Conservation (phyloP, 1,284 basidiomycete species). For the Meira nashicola region DNA sequence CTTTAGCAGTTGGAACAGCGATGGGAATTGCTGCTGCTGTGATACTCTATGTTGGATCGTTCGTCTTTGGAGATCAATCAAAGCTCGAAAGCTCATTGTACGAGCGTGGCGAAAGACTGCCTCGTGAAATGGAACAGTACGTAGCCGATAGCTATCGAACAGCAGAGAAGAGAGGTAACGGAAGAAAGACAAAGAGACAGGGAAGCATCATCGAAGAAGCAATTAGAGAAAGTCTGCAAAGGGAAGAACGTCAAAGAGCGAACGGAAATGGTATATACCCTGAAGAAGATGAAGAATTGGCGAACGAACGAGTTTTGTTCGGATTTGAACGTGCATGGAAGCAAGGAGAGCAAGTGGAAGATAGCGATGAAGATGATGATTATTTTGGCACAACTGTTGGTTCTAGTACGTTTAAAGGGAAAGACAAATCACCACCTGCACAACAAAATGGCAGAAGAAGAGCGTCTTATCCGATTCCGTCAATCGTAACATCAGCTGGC, state of each 20-base stretch:
- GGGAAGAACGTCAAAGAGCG: neutral
- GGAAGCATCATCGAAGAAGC: slow-evolving; percentile 8
- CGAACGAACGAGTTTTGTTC: neutral
- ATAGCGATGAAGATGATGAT: slow-evolving; percentile 9
- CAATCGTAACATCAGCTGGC: too few relatives aligned
- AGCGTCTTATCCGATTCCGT: too few relatives aligned
- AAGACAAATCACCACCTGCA: too few relatives aligned
- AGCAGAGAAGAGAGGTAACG: neutral
- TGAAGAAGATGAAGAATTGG: neutral
- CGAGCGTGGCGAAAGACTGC: too few relatives aligned
- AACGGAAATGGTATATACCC: neutral
- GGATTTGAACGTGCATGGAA: too few relatives aligned
- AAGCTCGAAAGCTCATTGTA: neutral
- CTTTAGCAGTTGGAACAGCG: slow-evolving; percentile 6
- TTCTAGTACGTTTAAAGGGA: too few relatives aligned
- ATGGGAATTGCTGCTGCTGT: slow-evolving; percentile 9
- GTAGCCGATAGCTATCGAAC: too few relatives aligned
- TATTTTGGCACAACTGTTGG: slow-evolving; percentile 2
- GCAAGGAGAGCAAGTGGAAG: neutral
- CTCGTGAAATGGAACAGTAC: too few relatives aligned
- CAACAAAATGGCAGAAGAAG: too few relatives aligned
- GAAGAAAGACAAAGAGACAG: neutral
- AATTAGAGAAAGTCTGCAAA: slow-evolving; percentile 1
- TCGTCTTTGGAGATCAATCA: slow-evolving; percentile 3
- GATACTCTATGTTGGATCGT: slow-evolving; percentile 6